Base-by-base conservation (phyloP, 176 grass and related monocot species). In the Tillandsia fasciculata region DNA sequence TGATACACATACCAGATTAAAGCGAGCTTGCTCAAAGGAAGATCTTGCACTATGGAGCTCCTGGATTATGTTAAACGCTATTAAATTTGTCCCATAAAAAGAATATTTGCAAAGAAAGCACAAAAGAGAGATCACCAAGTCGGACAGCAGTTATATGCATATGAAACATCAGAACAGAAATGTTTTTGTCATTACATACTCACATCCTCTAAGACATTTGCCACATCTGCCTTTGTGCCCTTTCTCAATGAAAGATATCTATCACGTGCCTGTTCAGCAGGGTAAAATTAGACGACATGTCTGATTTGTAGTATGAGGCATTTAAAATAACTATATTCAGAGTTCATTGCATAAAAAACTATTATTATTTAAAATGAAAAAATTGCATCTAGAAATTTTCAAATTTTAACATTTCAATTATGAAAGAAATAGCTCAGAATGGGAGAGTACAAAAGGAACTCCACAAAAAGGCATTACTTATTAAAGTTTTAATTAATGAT, bases 1-100 rank as follows among this genome's bases (percentile, higher is more conserved):
- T 47, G 15, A 59, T 17, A 22, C 15, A 20, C n/a, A 61, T 86
- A 99, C 95, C 72, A 99, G 84, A 67, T 88, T 86, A 73, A 99
- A 94, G 74, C 95, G 95, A 75, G 95, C 80, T 80, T 99, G 90
- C 73, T 99, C 95, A 87, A 99, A 99, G 81, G 82, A 99, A 73
- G 95, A 94, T 80, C 95, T 90, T 68, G 95, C 75, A 27, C 82
- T 88, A 57, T 99, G 78, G 10, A 99, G 90, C 80, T 99, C 95
- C 95, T 99, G 80, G 64, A 74, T 76, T 59, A 75, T 58, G 26
- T 17, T 52, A 65, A 53, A 12, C 13, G 56, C 76, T 74, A n/a
- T 84, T 74, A 81, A 17, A 68, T 51, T 22, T 59, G n/a, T 15
- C 20, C 2, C 56, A 3, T 59, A 22, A 20, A 42, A 3, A 57